Evolutionary conservation across 73 alveolate genomes (phyloP), one percentile per base, ranked within the genome.

Genomic region (Paramecium sonneborni): DNA sequence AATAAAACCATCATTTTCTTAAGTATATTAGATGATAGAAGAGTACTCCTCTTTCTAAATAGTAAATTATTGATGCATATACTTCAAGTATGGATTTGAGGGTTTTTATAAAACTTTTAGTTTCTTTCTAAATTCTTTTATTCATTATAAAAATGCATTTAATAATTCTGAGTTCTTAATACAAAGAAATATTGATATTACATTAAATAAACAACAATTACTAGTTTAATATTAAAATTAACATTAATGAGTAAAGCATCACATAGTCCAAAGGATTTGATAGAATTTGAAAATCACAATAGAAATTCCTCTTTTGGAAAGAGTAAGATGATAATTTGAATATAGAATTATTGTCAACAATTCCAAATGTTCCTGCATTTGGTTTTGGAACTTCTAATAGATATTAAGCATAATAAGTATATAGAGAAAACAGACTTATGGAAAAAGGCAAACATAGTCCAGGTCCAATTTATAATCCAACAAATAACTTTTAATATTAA

Each of bases 241-340:
- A 52, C 18, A 52, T 52, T 52, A 11, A 62, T 62, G 84, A 62
- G 84, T 28, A 62, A 30, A 30, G 15, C 46, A 26, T 32, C 84
- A 2, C 84, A 32, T 30, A 62, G 84, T 32, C 84, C 84, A 26
- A 62, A 62, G 20, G 90, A 79, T 32, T 79, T 79, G 15, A 39
- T 38, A 8, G 74, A 79, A 21, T 79, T 79, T 14, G 90, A 79
- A 39, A 79, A 79, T 79, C 44, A 79, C 46, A 46, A 79, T 24
- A 14, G 90, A 79, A 30, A 79, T 43, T 79, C 90, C 7, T 79
- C 90, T 20, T 43, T 79, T 79, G 90, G 90, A 43, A 79, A 44
- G 55, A 46, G 90, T 79, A 79, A 2, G n/a, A 18, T 30, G 9
- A n/a, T 30, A 21, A 43, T 38, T 24, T 79, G 39, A 39, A 44